Evolutionary conservation across 805 yeast species (phyloP), one percentile per base, ranked within the genome.

Genomic region (Lipomyces anomalus): DNA sequence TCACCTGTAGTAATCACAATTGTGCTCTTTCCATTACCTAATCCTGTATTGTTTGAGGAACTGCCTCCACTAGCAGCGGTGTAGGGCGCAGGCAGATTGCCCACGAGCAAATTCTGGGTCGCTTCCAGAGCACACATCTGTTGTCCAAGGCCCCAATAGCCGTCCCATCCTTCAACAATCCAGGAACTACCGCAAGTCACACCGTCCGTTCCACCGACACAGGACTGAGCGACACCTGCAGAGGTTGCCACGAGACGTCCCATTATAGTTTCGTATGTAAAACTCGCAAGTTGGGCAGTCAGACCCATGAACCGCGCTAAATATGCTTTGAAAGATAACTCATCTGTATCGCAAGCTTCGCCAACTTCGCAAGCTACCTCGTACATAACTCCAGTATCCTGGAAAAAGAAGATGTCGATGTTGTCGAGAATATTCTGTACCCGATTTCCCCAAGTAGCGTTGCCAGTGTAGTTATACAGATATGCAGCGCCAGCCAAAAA

Each of bases 271-370:
- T 50, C 66, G 56, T 1, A 69, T 57, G 52, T 67, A 68, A 26
- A 40, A 4, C 95, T 95, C 1, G 77, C 82, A 63, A 90, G 65
- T 40, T 76, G 72, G 0, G 90, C 79, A 1, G 95, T 82, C 43
- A 77, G 66, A 1, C 88, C 92, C 61, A 89, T 64, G 62, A 80
- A 80, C 46, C 95, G 71, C 1, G 87, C 62, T 56, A 85, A 74
- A 57, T 82, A 84, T 1, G 95, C 95, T 69, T 84, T 86, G 74
- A 90, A 89, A n/a, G 92, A 79, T 48, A 95, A 73, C 70, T 89
- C 95, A 70, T 89, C 97, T 44, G 77, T 81, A 65, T 85, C 77
- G 70, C 97, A 89, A 33, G 72, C 69, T 22, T 63, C 64, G 1
- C 68, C 55, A 16, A 72, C 70, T 69, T 85, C 94, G 65, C 97